Percentiles rank a stretch among this genome's conserved stretches.
These are phyloP conservation scores for Nemania sp. DNA, from an alignment of 2,329 filamentous ascomycete genomes.

Conservation along the genomic window DNA sequence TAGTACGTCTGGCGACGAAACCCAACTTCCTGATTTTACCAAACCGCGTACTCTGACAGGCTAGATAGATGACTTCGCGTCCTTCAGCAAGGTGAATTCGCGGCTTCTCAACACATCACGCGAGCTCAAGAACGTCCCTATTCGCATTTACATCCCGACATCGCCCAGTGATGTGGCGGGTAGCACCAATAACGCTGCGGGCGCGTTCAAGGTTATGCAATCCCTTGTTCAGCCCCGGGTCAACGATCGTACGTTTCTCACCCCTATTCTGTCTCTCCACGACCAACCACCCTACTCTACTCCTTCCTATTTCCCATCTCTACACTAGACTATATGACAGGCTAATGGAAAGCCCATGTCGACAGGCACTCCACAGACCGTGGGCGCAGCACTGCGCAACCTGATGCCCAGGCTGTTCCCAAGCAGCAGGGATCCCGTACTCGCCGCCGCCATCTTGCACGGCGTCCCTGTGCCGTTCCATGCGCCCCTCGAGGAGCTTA, in stretches of 20 bases:
- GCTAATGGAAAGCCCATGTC: slow-evolving; percentile 8
- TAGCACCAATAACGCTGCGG: slow-evolving; percentile 41
- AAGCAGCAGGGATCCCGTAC: slow-evolving; percentile 78
- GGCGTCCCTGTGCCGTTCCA: slow-evolving; percentile 81
- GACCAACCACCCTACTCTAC: not conserved
- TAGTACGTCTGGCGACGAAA: slow-evolving; percentile 52
- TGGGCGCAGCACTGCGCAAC: slow-evolving; percentile 77
- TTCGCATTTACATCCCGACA: slow-evolving; percentile 83
- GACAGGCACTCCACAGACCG: slow-evolving; percentile 49
- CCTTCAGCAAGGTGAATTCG: slow-evolving; percentile 75
- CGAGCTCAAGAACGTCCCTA: slow-evolving; percentile 79
- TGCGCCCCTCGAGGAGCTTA: slow-evolving; percentile 80
- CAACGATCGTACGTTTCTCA: slow-evolving; percentile 43
- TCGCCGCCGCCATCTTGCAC: slow-evolving; percentile 85
- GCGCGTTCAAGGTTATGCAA: slow-evolving; percentile 75
- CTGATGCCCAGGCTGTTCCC: slow-evolving; percentile 85
- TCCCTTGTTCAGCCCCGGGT: slow-evolving; percentile 61
- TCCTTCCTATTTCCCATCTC: not conserved
- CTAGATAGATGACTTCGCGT: slow-evolving; percentile 74
- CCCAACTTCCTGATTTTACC: not conserved
- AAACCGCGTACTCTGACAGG: not conserved
- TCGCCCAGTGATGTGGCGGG: slow-evolving; percentile 44
- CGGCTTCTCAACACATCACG: slow-evolving; percentile 77
- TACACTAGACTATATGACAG: not conserved
- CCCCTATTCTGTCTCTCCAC: not conserved